Evolutionary conservation across 495 filamentous ascomycete species (phyloP), one percentile per base, ranked within the genome.

Genomic region (Geoglossum glabrum): DNA sequence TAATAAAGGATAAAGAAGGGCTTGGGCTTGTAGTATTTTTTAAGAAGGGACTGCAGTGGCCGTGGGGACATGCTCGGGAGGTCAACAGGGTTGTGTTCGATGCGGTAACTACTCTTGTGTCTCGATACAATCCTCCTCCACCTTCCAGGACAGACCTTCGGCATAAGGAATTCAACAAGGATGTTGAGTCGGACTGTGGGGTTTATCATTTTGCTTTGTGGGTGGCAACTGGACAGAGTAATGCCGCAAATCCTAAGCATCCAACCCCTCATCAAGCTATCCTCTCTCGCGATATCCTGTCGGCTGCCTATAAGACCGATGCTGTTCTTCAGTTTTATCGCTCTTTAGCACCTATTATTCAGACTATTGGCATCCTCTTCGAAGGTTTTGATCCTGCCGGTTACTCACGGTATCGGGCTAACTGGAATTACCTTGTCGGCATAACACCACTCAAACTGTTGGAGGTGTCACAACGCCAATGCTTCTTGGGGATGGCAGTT

Each of bases 171-270:
- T 52, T 52, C 25, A 45, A 45, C 40, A 45, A 21, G 40, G 40
- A 45, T 45, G 40, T 45, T 45, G 40, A 45, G 40, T 31, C 49
- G 49, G 26, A 56, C 40, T 33, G 54, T 19, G 54, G 54, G 26
- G 33, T 56, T 33, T 56, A 56, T 45, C 54, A 56, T 56, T 56
- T 56, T 33, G 54, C 54, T 27, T 33, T 56, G 21, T 56, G 54
- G 54, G 31, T 40, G 25, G 25, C 40, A 38, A 38, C 26, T 27
- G 54, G 40, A 38, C 54, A 56, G 33, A 15, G 33, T 25, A 56
- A 56, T 27, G 40, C 25, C 23, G 13, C 25, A 56, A 33, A 33
- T 27, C 40, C 54, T 33, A 56, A 56, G 54, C 33, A 56, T 27
- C 33, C 54, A 30, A 38, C 54, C 11, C 33, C 33, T 26, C 40